Evolutionary conservation across 2,329 filamentous ascomycete species (phyloP).

Genomic region (Colletotrichum sp.): DNA sequence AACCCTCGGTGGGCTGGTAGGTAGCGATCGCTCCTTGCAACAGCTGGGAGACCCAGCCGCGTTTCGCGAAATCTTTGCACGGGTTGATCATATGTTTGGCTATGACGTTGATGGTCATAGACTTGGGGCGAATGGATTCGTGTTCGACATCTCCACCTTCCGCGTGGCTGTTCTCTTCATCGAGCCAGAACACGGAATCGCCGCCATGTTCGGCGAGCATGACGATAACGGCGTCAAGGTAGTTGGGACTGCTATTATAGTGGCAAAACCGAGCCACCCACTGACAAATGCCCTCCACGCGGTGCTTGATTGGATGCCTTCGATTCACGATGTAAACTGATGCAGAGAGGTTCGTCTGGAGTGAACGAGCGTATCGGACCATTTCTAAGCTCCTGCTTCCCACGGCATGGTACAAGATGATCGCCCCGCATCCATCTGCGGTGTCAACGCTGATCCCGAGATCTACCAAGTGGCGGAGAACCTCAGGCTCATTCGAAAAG

Average conservation of each 20-base stretch:
- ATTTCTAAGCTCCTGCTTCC: not conserved
- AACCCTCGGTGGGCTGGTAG: not conserved
- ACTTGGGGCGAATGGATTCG: not conserved
- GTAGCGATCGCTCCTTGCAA: not conserved
- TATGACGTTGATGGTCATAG: not conserved
- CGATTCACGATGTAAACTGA: not conserved
- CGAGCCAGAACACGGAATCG: not conserved
- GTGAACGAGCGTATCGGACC: not conserved
- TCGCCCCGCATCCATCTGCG: not conserved
- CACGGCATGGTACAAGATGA: not conserved
- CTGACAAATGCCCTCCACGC: not conserved
- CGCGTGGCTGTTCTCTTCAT: fast-evolving
- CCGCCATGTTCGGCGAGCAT: not conserved
- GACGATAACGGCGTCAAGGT: not conserved
- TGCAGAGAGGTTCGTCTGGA: not conserved
- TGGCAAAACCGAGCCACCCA: not conserved
- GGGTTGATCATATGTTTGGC: fast-evolving
- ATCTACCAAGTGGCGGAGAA: not conserved
- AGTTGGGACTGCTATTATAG: not conserved
- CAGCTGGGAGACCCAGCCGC: not conserved
- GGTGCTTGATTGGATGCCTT: not conserved
- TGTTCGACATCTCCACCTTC: not conserved
- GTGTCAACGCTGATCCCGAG: not conserved
- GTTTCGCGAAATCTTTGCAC: not conserved
- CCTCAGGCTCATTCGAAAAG: not conserved